Conservation (phyloP, 169 alveolate species). For the Babesia bigemina region DNA sequence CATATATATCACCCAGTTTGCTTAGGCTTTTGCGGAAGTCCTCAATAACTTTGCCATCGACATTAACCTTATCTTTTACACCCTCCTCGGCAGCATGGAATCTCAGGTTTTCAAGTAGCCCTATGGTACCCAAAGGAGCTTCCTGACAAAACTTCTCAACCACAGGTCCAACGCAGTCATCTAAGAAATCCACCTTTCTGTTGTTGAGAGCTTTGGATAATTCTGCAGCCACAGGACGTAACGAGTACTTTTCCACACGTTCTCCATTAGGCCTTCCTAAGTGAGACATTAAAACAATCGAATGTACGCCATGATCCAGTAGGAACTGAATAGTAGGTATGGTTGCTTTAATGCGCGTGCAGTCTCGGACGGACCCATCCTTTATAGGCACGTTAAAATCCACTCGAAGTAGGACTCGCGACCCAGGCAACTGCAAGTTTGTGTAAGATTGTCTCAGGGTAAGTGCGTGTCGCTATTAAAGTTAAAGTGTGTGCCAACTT, state of each 20-base stretch:
- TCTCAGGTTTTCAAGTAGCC: slow-evolving; percentile 94
- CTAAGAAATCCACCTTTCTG: slow-evolving; percentile 86
- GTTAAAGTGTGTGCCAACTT: background rate
- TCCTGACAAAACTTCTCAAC: slow-evolving; percentile 85
- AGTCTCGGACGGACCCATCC: slow-evolving; percentile 90
- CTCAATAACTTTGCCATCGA: slow-evolving; percentile 76
- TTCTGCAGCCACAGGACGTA: slow-evolving; percentile 90
- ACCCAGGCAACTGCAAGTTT: slow-evolving; percentile 82
- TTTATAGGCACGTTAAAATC: slow-evolving; percentile 97
- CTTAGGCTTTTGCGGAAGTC: slow-evolving; percentile 91
- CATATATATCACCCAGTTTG: slow-evolving; percentile 91
- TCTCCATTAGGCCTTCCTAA: slow-evolving; percentile 98
- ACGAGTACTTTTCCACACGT: slow-evolving; percentile 86
- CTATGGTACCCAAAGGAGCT: slow-evolving; percentile 87
- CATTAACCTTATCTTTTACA: slow-evolving; percentile 83
- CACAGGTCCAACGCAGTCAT: slow-evolving; percentile 94
- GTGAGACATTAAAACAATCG: slow-evolving; percentile 93
- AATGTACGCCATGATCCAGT: slow-evolving; percentile 88
- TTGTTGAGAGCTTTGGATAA: slow-evolving; percentile 83
- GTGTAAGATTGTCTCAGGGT: background rate
- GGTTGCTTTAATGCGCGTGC: slow-evolving; percentile 92
- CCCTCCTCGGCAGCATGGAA: slow-evolving; percentile 98
- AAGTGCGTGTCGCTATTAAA: background rate
- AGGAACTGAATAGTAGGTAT: slow-evolving; percentile 92
- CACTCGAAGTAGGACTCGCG: slow-evolving; percentile 94